A percentile compares a stretch with the other conserved stretches of the same genome.
These are phyloP conservation scores for Wickerhamiella lipophila DNA, from an alignment of 805 yeast genomes.

Conservation along the genomic window DNA sequence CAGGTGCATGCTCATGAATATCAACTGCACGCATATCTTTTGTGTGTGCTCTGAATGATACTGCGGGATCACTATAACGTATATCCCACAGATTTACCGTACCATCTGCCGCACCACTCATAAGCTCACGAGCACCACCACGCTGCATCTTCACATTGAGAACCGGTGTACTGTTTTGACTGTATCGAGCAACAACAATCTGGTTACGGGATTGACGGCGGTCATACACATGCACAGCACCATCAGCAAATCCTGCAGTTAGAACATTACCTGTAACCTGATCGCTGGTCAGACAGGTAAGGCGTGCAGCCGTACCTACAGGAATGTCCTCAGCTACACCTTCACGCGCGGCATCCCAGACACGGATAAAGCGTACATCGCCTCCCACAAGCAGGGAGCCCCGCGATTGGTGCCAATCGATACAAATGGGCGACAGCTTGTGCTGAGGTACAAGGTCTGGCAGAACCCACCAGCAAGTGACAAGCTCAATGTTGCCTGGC, in stretches of 20 bases:
- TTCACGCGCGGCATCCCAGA: conserved; percentile 97
- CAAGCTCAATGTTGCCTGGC: conserved; percentile 41
- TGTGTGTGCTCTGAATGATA: conserved; percentile 45
- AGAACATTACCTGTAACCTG: conserved; percentile 88
- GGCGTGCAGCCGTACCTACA: conserved; percentile 77
- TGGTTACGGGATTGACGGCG: conserved; percentile 73
- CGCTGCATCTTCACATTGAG: conserved; percentile 86
- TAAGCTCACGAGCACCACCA: conserved; percentile 85
- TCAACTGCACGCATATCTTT: conserved; percentile 53
- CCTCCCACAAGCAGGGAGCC: conserved; percentile 89
- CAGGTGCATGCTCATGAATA: conserved; percentile 93
- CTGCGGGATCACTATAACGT: conserved; percentile 52
- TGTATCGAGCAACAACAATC: conserved; percentile 77
- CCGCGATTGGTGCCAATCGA: conserved; percentile 95
- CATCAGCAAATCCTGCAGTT: conserved; percentile 87
- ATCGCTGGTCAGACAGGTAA: conserved; percentile 82
- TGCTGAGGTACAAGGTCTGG: conserved; percentile 74
- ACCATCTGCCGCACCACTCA: conserved; percentile 70
- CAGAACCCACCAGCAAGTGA: conserved; percentile 86
- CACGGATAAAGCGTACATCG: conserved; percentile 77
- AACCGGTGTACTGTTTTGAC: conserved; percentile 43
- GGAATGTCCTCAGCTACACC: conserved; percentile 78
- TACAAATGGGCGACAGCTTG: conserved; percentile 65
- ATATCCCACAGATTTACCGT: conserved; percentile 84
- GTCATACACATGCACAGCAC: conserved; percentile 79